Evolutionary conservation across 805 yeast genomes (phyloP).

Genomic region (Jamesozyma rosinii): DNA sequence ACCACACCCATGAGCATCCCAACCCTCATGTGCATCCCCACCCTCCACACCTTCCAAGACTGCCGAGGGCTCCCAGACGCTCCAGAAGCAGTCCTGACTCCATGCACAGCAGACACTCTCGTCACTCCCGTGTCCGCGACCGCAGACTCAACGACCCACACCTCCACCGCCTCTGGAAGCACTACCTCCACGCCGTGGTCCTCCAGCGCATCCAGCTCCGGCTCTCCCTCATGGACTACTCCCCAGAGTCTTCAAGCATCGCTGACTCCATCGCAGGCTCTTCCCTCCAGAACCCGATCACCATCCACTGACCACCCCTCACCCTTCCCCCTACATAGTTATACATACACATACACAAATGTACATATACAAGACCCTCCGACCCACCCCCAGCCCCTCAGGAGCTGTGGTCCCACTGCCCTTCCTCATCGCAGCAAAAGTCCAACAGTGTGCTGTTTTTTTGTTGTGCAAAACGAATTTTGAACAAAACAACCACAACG

Average conservation of each 20-base stretch:
- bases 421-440: too few species aligned
- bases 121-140: too few species aligned
- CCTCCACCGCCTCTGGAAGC: constrained; percentile 24
- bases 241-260: constrained; percentile 1
- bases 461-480: too few species aligned
- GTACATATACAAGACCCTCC: too few species aligned
- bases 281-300: too few species aligned
- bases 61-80: neutral
- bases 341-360: too few species aligned
- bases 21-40: neutral
- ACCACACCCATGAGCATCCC: neutral
- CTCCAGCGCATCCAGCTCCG: constrained; percentile 29
- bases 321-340: neutral
- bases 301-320: neutral
- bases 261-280: neutral
- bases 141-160: neutral
- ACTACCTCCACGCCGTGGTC: constrained; percentile 28
- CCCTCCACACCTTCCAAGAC: neutral
- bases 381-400: too few species aligned
- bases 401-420: too few species aligned
- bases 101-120: neutral
- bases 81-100: neutral
- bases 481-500: too few species aligned
- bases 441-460: too few species aligned
- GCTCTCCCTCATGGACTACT: constrained; percentile 5